Evolutionary conservation across 106 monocot genomes (phyloP).

Genomic region (Acorus calamus): DNA sequence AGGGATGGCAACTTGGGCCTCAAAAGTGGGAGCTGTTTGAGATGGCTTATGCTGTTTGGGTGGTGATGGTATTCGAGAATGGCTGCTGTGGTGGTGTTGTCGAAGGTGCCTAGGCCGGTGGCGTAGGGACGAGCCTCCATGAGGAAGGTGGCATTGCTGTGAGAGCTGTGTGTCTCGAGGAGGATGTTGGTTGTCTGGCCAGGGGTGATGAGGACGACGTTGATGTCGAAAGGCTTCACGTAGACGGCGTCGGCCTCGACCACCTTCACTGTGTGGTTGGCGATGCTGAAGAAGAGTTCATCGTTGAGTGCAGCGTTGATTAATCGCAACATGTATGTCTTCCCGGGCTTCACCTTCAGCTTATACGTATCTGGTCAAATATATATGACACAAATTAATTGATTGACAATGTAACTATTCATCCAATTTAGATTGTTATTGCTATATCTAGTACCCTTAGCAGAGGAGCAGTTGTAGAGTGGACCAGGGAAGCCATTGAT

Average conservation of each 20-base stretch:
- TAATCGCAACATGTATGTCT: constrained; percentile 37
- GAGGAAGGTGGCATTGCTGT: constrained; percentile 21
- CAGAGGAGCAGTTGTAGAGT: no score
- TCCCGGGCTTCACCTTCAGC: constrained; percentile 47
- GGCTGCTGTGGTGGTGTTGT: constrained; percentile 43
- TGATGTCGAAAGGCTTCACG: constrained; percentile 32
- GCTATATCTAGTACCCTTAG: no score
- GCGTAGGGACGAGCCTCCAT: constrained; percentile 38
- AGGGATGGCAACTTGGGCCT: constrained; percentile 14
- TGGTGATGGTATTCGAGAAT: constrained; percentile 24
- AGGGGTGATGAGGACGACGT: constrained; percentile 25
- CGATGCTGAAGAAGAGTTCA: constrained; percentile 46
- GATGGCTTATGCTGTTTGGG: neutral
- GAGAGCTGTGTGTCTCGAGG: constrained; percentile 12
- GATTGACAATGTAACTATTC: no score
- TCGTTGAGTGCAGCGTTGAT: constrained; percentile 56
- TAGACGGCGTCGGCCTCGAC: constrained; percentile 43
- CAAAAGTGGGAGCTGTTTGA: constrained; percentile 9
- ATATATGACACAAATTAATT: no score
- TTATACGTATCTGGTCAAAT: constrained; percentile 27
- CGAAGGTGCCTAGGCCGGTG: constrained; percentile 41
- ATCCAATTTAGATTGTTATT: no score
- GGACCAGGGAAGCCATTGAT: no score
- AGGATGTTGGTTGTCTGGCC: constrained; percentile 48
- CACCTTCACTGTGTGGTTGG: constrained; percentile 38